These are phyloP conservation scores for Talaromyces proteolyticus DNA, from an alignment of 495 filamentous ascomycete species.

Conservation along the genomic window DNA sequence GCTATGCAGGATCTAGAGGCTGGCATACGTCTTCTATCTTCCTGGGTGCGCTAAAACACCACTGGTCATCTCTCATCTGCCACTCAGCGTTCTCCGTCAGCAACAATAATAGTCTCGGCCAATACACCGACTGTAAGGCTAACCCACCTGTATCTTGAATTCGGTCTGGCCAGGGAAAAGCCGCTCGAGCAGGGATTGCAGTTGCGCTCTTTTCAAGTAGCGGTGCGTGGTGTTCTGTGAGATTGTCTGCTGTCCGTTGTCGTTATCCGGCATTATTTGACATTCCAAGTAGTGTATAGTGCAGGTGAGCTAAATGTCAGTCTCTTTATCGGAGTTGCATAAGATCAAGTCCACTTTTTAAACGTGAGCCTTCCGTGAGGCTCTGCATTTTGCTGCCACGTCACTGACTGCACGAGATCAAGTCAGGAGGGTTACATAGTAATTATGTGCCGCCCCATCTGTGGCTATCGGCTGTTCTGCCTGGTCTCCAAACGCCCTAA, in stretches of 20 bases:
- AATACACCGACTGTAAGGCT: too few species aligned
- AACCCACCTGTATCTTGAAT: slow-evolving; percentile 1
- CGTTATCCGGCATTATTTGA: background rate
- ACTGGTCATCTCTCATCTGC: slow-evolving; percentile 7
- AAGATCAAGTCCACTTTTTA: background rate
- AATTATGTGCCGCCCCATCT: background rate
- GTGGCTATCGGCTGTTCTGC: background rate
- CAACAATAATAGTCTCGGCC: too few species aligned
- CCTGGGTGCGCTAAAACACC: slow-evolving; percentile 2
- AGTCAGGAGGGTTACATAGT: background rate
- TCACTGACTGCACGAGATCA: background rate
- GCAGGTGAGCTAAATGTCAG: background rate
- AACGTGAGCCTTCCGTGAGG: background rate
- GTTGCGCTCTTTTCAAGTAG: slow-evolving; percentile 23
- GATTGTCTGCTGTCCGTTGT: background rate
- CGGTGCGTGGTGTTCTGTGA: slow-evolving; percentile 4
- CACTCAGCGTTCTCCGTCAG: too few species aligned
- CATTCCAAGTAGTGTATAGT: background rate
- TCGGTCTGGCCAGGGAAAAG: slow-evolving; percentile 22
- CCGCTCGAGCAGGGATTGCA: slow-evolving; percentile 24
- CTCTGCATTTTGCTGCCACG: background rate
- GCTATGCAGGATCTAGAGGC: background rate
- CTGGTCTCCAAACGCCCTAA: background rate
- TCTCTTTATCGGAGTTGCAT: background rate
- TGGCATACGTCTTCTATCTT: slow-evolving; percentile 3